Conservation (phyloP, 1,284 basidiomycete species). For the Ustilago vetiveriae region DNA sequence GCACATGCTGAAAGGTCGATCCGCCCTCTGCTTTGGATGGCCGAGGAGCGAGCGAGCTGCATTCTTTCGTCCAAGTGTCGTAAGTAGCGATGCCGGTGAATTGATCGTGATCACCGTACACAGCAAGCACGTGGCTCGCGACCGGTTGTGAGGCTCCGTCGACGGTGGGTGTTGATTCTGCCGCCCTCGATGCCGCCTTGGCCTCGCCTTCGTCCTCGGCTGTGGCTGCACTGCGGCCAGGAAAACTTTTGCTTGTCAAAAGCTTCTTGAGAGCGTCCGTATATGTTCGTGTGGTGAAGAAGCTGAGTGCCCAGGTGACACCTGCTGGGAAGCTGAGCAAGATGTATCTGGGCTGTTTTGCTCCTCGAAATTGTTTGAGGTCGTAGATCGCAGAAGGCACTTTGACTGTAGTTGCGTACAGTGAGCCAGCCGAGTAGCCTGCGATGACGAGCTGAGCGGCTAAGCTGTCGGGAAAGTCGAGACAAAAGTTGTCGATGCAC, state of each 20-base stretch:
- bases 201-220: constrained; percentile 14
- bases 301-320: constrained; percentile 47
- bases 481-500: constrained; percentile 36
- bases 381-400: constrained; percentile 12
- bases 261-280: constrained; percentile 26
- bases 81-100: constrained; percentile 39
- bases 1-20: constrained; percentile 37
- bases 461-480: constrained; percentile 19
- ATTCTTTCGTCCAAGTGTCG: constrained; percentile 24
- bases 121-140: constrained; percentile 29
- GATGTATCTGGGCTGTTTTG: constrained; percentile 31
- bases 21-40: not conserved
- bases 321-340: constrained; percentile 48
- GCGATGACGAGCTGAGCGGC: constrained; percentile 16
- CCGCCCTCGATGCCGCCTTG: constrained; percentile 11
- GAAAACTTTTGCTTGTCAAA: constrained; percentile 3
- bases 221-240: not conserved
- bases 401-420: constrained; percentile 38
- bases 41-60: constrained; percentile 10
- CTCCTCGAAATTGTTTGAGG: constrained; percentile 26
- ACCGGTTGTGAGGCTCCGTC: constrained; percentile 20
- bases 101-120: constrained; percentile 47
- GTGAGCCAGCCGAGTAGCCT: constrained; percentile 42
- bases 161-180: constrained; percentile 17
- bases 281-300: constrained; percentile 32